phyloP scores from a whole-genome alignment of 768 basidiomycete species.

The Suillus plorans region DNA sequence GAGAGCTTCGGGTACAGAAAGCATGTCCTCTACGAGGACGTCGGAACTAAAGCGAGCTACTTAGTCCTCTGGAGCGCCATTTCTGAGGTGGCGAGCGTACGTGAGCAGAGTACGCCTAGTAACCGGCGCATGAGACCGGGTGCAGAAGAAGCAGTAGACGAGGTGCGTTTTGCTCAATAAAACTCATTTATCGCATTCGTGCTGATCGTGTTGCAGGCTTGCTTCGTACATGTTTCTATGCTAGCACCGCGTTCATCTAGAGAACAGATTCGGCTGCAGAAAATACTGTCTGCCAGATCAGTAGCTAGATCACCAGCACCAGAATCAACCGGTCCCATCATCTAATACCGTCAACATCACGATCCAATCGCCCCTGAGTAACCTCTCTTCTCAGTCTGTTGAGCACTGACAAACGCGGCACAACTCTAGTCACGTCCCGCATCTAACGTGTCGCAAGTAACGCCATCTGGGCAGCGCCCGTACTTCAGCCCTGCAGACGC shows the following conservation, averaged over 20 bases:
- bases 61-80: constrained; percentile 42
- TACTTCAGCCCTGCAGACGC: constrained; percentile 40
- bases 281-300: neutral
- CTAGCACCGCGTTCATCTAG: constrained; percentile 26
- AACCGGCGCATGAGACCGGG: constrained; percentile 34
- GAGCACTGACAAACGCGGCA: neutral
- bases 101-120: constrained; percentile 23
- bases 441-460: constrained; percentile 33
- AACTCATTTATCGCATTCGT: neutral
- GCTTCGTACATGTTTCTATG: constrained; percentile 37
- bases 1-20: constrained; percentile 48
- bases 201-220: constrained; percentile 19
- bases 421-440: constrained; percentile 13
- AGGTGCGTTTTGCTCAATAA: constrained; percentile 21
- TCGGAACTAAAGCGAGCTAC: constrained; percentile 49
- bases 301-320: neutral
- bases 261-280: constrained; percentile 16
- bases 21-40: constrained; percentile 44
- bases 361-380: constrained; percentile 31
- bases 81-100: constrained; percentile 48
- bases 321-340: constrained; percentile 23
- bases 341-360: constrained; percentile 32
- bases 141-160: constrained; percentile 36
- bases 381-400: neutral
- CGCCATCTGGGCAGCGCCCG: constrained; percentile 22